Evolutionary conservation across 192 early-diverging fungal species (phyloP), one percentile per base, ranked within the genome.

Genomic region (Backusella morwellensis): DNA sequence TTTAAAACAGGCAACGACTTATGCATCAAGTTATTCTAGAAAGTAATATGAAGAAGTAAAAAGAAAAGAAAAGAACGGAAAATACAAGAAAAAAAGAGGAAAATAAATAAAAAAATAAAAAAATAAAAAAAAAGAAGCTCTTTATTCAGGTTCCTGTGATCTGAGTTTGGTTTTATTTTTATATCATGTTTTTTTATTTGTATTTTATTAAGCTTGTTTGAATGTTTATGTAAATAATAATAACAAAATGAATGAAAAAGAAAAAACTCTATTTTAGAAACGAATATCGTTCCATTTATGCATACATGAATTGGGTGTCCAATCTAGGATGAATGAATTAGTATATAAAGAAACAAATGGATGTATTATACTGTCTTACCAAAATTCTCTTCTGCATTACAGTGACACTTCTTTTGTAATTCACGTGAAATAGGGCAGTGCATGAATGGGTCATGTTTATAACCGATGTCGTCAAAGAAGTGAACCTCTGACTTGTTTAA

Each of bases 391-490:
- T 73, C 75, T 8, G 85, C 78, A 76, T 86, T 81, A 68, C 88
- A 89, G 66, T 83, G 78, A 41, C 88, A 89, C 59, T 86, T 88
- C 29, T 78, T 80, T 59, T 86, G 86, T 21, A 84, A 68, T 23
- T 79, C 77, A 15, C 78, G 77, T 54, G 89, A 85, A 41, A 85
- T 85, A 2, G 93, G 92, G 81, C 94, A 96, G 79, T 94, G 92
- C 72, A 85, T 84, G 75, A 89, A 91, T 59, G 89, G 87, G 6
- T 83, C 82, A 76, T 96, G 94, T 36, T 82, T 77, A 73, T 93
- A 93, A 1, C 89, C 92, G 70, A 94, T 90, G 66, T 94, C 91
- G 75, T 94, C 85, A 78, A 94, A 94, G 76, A 89, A 94, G 66
- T 92, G 91, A 66, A 95, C 90, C 52, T 93, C 86, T 35, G 84